A percentile compares a stretch with the other conserved stretches of the same genome.
These are phyloP conservation scores for Plenodomus lindquistii DNA, from an alignment of 2,329 filamentous ascomycete genomes.

Conservation along the genomic window DNA sequence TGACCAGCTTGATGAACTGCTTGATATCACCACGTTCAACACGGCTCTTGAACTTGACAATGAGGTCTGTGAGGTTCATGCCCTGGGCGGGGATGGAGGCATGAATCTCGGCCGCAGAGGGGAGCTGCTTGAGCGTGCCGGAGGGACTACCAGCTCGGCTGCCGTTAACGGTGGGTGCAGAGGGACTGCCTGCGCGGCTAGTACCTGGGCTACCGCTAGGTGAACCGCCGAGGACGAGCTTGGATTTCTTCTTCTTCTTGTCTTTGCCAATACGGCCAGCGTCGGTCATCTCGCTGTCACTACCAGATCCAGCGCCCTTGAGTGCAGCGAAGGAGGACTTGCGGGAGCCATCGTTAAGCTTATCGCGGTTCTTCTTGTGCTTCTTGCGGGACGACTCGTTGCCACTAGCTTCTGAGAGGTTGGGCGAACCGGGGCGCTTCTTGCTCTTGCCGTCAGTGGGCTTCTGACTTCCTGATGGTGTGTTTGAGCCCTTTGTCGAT, in stretches of 20 bases:
- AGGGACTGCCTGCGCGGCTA: slow-evolving; percentile 57
- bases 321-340: slow-evolving; percentile 28
- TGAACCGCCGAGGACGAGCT: slow-evolving; percentile 58
- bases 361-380: slow-evolving; percentile 46
- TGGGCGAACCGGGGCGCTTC: slow-evolving; percentile 85
- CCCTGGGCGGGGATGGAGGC: slow-evolving; percentile 50
- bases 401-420: slow-evolving; percentile 86
- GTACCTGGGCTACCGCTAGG: slow-evolving; percentile 64
- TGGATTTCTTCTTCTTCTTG: slow-evolving; percentile 61
- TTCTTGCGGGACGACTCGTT: slow-evolving; percentile 80
- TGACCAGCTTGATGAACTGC: slow-evolving; percentile 52
- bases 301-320: slow-evolving; percentile 62
- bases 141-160: slow-evolving; percentile 37
- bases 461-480: slow-evolving; percentile 62
- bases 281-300: slow-evolving; percentile 73
- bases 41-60: slow-evolving; percentile 47
- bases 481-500: slow-evolving; percentile 72
- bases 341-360: slow-evolving; percentile 29
- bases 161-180: slow-evolving; percentile 25
- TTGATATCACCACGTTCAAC: slow-evolving; percentile 42
- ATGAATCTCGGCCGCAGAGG: slow-evolving; percentile 51
- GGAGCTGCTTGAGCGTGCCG: slow-evolving; percentile 35
- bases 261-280: slow-evolving; percentile 66
- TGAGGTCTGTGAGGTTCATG: slow-evolving; percentile 48
- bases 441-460: slow-evolving; percentile 59